Percentiles rank a stretch among this genome's conserved stretches.
Evolutionary conservation across 352 stramenopile species (phyloP).

Genomic region (Pythium phragmiticola): DNA sequence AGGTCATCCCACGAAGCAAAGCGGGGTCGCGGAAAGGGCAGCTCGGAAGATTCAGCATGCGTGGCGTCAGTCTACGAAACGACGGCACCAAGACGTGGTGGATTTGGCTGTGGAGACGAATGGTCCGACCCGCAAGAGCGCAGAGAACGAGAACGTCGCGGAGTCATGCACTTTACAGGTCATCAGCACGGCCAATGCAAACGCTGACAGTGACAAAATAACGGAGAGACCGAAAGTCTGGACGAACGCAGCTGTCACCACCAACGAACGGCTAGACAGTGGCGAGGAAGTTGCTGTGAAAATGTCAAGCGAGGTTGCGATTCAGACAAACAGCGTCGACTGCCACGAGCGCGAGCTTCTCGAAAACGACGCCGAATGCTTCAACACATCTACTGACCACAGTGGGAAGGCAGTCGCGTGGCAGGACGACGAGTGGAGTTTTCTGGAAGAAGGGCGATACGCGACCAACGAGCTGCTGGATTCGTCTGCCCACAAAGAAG

Average conservation of each 20-base stretch:
- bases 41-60: conserved; percentile 7
- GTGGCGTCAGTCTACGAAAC: background rate
- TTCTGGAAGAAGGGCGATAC: conserved; percentile 48
- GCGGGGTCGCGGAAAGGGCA: background rate
- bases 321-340: background rate
- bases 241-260: background rate
- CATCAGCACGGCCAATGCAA: background rate
- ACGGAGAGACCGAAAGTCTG: background rate
- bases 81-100: background rate
- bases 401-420: conserved; percentile 24
- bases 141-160: background rate
- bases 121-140: background rate
- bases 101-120: background rate
- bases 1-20: background rate
- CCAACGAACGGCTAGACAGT: background rate
- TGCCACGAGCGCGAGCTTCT: background rate
- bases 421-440: conserved; percentile 46
- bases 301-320: background rate
- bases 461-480: conserved; percentile 13
- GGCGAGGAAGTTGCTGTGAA: background rate
- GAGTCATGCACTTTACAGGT: background rate
- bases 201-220: too few species aligned
- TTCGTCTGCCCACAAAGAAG: conserved; percentile 22
- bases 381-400: background rate
- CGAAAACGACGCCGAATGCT: background rate